Evolutionary conservation across 2,329 filamentous ascomycete genomes (phyloP).

Genomic region (Talaromyces amestolkiae): DNA sequence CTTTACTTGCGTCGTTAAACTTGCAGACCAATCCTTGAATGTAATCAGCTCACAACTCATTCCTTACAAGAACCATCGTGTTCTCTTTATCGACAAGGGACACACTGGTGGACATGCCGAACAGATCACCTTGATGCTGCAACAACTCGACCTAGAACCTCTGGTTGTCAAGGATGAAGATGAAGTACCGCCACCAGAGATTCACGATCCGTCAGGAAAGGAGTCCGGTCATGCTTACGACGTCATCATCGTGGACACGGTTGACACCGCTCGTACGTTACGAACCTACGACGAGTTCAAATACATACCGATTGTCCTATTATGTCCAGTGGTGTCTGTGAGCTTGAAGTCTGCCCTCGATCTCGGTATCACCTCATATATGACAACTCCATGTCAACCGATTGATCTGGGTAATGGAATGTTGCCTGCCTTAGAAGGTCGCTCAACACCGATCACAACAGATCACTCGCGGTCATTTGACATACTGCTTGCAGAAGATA

Average conservation of each 20-base stretch:
- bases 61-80: slow-evolving; percentile 82
- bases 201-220: slow-evolving; percentile 48
- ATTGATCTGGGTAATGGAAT: slow-evolving; percentile 92
- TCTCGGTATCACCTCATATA: slow-evolving; percentile 89
- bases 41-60: slow-evolving; percentile 71
- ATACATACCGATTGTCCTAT: slow-evolving; percentile 85
- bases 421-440: slow-evolving; percentile 85
- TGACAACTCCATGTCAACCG: slow-evolving; percentile 87
- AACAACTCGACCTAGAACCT: slow-evolving; percentile 71
- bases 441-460: slow-evolving; percentile 80
- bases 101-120: slow-evolving; percentile 68
- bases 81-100: slow-evolving; percentile 87
- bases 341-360: slow-evolving; percentile 87
- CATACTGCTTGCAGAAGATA: slow-evolving; percentile 89
- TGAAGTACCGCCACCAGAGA: slow-evolving; percentile 57
- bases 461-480: slow-evolving; percentile 92
- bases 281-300: slow-evolving; percentile 86
- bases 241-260: slow-evolving; percentile 87
- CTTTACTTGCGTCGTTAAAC: slow-evolving; percentile 84
- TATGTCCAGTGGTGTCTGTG: slow-evolving; percentile 83
- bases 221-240: slow-evolving; percentile 66
- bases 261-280: slow-evolving; percentile 76
- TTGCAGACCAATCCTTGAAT: slow-evolving; percentile 71
- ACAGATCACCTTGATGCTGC: slow-evolving; percentile 72
- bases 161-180: slow-evolving; percentile 69